Evolutionary conservation across 495 filamentous ascomycete species (phyloP), one percentile per base, ranked within the genome.

Genomic region (Penicillium alfredii): DNA sequence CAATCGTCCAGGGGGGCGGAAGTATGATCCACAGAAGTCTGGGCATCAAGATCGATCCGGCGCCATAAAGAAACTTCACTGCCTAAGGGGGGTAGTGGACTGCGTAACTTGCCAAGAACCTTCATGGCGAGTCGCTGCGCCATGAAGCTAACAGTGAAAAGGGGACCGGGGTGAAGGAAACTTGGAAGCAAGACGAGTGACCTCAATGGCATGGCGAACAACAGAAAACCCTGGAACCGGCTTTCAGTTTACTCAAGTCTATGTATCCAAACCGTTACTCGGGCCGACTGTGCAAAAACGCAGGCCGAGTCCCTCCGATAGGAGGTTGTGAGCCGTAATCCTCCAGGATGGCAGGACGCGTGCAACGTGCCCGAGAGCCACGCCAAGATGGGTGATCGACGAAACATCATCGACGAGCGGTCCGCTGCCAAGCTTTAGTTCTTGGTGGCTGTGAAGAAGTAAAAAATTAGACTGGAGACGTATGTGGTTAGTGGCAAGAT

Each of bases 341-440:
- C n/a, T n/a, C n/a, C n/a, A n/a, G n/a, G n/a, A n/a, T n/a, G n/a
- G n/a, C n/a, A n/a, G n/a, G n/a, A n/a, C n/a, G 33, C 14, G 29
- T 40, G 12, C 44, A 56, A 56, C 49, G 43, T 53, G 53, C 40
- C 43, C 39, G 17, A 29, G 16, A 7, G 20, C 33, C 15, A 36
- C 2, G 61, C 56, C 61, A 64, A 64, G 56, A 47, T 33, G 21
- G 36, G 44, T 35, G 61, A 65, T 65, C 61, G 51, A 61, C 59
- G 37, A 25, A 32, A 38, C 51, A 55, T 51, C 54, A 35, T 51
- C 44, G 38, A n/a, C n/a, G 31, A 36, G 47, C 50, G 57, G 39
- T 36, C 59, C 59, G 51, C 59, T 56, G 61, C 59, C 61, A 63
- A 65, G 61, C 55, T 56, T 59, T 47, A 5, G 9, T 18, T n/a